These are phyloP conservation scores for Clausena lansium DNA, from an alignment of 345 rosid genomes.

Conservation along the genomic window DNA sequence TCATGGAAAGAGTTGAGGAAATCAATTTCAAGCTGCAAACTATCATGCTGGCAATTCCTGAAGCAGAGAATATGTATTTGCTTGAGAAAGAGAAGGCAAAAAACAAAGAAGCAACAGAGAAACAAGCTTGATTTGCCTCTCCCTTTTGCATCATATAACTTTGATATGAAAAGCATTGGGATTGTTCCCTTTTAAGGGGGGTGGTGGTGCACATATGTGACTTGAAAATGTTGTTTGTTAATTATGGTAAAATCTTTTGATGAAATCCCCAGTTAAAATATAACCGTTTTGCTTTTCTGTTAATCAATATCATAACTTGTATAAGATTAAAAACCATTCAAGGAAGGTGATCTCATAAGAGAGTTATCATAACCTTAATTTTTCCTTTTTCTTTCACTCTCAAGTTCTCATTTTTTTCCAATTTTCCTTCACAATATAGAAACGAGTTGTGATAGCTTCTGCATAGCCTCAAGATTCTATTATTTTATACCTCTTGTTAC, in stretches of 20 bases:
- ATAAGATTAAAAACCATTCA: neutral
- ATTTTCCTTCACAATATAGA: too few relatives aligned
- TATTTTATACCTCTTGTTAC: too few relatives aligned
- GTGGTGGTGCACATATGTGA: neutral
- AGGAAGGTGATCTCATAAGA: too few relatives aligned
- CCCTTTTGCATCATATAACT: neutral
- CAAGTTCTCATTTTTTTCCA: too few relatives aligned
- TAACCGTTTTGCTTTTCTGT: neutral
- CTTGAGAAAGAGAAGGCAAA: slow-evolving; percentile 53
- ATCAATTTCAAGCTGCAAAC: slow-evolving; percentile 49
- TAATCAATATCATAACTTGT: neutral
- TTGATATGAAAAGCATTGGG: neutral
- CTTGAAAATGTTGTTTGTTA: neutral
- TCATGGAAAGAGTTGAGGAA: slow-evolving; percentile 64
- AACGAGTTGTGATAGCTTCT: too few relatives aligned
- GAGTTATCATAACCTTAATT: too few relatives aligned
- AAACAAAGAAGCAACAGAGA: slow-evolving; percentile 32
- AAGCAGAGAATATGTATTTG: slow-evolving; percentile 60
- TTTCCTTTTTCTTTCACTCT: too few relatives aligned
- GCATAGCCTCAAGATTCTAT: too few relatives aligned
- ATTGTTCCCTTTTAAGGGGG: too few relatives aligned
- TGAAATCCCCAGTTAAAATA: neutral
- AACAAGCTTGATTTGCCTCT: slow-evolving; percentile 12
- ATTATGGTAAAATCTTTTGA: neutral
- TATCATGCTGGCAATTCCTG: slow-evolving; percentile 58